Conservation (phyloP, 2,329 filamentous ascomycete genomes). For the Cladophialophora carrionii region DNA sequence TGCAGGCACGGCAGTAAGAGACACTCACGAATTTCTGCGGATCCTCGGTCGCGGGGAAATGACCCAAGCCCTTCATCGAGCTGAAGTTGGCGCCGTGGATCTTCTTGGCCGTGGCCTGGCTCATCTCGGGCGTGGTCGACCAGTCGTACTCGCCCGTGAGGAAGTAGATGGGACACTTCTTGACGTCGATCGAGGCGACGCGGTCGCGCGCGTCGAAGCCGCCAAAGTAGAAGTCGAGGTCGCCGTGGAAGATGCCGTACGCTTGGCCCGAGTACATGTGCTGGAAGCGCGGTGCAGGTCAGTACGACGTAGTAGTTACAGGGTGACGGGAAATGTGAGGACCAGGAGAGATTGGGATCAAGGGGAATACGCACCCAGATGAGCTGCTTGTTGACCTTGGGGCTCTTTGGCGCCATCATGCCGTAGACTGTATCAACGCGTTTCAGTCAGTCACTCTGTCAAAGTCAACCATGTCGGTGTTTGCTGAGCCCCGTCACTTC, state of each 20-base stretch:
- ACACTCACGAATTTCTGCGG: constrained; percentile 44
- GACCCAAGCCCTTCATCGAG: constrained; percentile 52
- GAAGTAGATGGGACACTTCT: constrained; percentile 57
- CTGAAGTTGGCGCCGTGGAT: constrained; percentile 52
- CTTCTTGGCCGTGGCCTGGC: constrained; percentile 53
- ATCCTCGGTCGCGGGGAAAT: constrained; percentile 55
- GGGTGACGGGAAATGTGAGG: neutral
- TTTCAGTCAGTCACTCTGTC: neutral
- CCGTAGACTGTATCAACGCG: constrained; percentile 47
- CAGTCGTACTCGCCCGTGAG: constrained; percentile 47
- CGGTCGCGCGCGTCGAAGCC: constrained; percentile 55
- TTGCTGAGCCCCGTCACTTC: too few relatives aligned
- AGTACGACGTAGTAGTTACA: neutral
- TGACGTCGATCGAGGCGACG: constrained; percentile 52
- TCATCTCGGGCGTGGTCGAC: constrained; percentile 43
- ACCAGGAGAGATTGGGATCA: too few relatives aligned
- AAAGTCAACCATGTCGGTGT: too few relatives aligned
- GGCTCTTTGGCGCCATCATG: constrained; percentile 54
- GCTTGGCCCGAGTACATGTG: constrained; percentile 55
- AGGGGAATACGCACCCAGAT: constrained; percentile 44
- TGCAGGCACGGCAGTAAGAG: neutral
- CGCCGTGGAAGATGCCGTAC: constrained; percentile 58
- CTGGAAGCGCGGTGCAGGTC: constrained; percentile 28
- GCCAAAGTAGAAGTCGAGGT: constrained; percentile 57
- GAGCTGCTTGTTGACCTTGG: constrained; percentile 51